These are phyloP conservation scores for Ceratobasidium sp. DNA, from an alignment of 1,284 basidiomycete genomes.

Conservation along the genomic window DNA sequence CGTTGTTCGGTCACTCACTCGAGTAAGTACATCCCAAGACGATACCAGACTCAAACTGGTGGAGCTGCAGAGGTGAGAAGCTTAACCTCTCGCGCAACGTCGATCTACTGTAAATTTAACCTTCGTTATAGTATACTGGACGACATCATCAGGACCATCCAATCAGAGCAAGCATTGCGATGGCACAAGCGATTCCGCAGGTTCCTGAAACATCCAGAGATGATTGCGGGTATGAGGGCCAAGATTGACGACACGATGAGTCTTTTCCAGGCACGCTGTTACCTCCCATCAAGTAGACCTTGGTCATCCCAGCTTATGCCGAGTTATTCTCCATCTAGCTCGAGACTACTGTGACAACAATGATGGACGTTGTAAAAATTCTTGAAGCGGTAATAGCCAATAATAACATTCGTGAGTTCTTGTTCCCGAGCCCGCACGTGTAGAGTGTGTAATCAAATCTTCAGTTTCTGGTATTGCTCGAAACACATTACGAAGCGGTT, in stretches of 20 bases:
- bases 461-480: too few species aligned
- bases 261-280: background rate
- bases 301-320: background rate
- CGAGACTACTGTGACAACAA: background rate
- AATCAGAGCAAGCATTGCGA: background rate
- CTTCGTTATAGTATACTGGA: background rate
- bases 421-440: background rate
- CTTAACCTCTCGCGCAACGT: too few species aligned
- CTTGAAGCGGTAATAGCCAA: background rate
- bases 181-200: background rate
- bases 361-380: background rate
- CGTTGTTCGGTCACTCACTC: background rate
- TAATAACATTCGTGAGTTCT: background rate
- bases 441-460: too few species aligned
- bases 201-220: background rate
- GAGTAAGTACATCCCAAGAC: background rate
- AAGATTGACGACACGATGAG: background rate
- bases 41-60: background rate
- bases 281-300: background rate
- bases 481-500: too few species aligned
- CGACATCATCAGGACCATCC: background rate
- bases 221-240: slow-evolving; percentile 2
- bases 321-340: too few species aligned
- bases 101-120: background rate
- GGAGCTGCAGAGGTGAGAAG: background rate